These are phyloP conservation scores for Hemileccinum impolitum DNA, from an alignment of 768 basidiomycete genomes.

Conservation along the genomic window DNA sequence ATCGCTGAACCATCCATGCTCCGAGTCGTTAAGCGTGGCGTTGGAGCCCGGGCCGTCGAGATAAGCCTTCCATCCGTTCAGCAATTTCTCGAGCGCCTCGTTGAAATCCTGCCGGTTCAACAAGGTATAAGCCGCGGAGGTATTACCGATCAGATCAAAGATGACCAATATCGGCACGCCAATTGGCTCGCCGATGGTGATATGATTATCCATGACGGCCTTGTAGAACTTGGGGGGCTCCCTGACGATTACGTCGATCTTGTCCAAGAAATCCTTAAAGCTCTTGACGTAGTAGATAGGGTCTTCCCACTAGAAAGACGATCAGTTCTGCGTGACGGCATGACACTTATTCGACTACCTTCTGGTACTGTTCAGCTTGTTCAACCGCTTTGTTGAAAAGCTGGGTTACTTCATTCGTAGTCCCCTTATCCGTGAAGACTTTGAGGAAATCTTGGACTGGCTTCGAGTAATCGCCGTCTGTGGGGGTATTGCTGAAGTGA, in stretches of 20 bases:
- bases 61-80: background rate
- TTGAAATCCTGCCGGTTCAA: background rate
- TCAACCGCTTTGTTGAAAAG: too few relatives aligned
- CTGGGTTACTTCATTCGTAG: too few relatives aligned
- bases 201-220: background rate
- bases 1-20: background rate
- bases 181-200: too few relatives aligned
- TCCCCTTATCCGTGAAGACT: too few relatives aligned
- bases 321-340: background rate
- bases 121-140: background rate
- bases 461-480: too few relatives aligned
- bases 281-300: background rate
- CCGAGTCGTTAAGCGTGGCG: background rate
- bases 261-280: background rate
- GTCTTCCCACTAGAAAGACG: slow-evolving; percentile 1
- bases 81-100: background rate
- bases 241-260: background rate
- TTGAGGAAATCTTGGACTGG: too few relatives aligned
- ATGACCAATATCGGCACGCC: background rate
- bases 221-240: slow-evolving; percentile 2
- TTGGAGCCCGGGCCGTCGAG: background rate
- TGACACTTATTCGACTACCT: background rate
- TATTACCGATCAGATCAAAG: slow-evolving; percentile 1
- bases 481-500: too few relatives aligned
- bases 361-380: too few relatives aligned